Percentiles rank a stretch among this genome's conserved stretches.
phyloP scores from a whole-genome alignment of 192 early-diverging fungal species.

The Linderina pennispora region DNA sequence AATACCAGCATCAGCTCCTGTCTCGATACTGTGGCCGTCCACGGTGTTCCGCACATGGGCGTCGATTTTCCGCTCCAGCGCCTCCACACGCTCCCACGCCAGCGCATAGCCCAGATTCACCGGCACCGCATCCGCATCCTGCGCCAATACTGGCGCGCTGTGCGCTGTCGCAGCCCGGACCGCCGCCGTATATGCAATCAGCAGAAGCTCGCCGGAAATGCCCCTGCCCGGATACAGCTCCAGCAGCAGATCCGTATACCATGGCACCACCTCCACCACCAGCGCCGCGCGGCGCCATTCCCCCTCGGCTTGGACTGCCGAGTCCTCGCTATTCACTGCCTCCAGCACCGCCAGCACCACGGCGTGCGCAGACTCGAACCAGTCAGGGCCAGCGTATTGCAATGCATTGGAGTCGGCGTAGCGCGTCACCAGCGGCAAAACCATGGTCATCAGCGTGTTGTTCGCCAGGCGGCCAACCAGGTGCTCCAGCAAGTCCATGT shows the following conservation, averaged over 20 bases:
- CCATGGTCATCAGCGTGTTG: conserved; percentile 1
- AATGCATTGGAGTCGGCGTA: conserved; percentile 3
- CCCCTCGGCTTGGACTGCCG: not conserved
- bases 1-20: conserved; percentile 23
- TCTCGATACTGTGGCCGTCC: not conserved
- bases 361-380: conserved; percentile 41
- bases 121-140: not conserved
- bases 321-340: not conserved
- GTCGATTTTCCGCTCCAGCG: conserved; percentile 2
- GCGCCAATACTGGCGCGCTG: not conserved
- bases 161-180: not conserved
- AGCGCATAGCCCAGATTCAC: not conserved
- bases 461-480: not conserved
- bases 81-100: conserved; percentile 4
- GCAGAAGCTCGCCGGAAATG: conserved; percentile 18
- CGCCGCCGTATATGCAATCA: conserved; percentile 18
- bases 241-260: conserved; percentile 25
- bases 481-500: conserved; percentile 36
- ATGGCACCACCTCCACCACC: conserved; percentile 8
- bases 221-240: conserved; percentile 6
- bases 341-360: conserved; percentile 21
- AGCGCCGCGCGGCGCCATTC: not conserved
- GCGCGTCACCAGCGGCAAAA: conserved; percentile 17
- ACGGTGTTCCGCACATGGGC: conserved; percentile 1
- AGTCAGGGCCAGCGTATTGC: not conserved